A percentile compares a stretch with the other conserved stretches of the same genome.
Evolutionary conservation across 306 rosid genomes (phyloP).

Genomic region (Vigna unguiculata): DNA sequence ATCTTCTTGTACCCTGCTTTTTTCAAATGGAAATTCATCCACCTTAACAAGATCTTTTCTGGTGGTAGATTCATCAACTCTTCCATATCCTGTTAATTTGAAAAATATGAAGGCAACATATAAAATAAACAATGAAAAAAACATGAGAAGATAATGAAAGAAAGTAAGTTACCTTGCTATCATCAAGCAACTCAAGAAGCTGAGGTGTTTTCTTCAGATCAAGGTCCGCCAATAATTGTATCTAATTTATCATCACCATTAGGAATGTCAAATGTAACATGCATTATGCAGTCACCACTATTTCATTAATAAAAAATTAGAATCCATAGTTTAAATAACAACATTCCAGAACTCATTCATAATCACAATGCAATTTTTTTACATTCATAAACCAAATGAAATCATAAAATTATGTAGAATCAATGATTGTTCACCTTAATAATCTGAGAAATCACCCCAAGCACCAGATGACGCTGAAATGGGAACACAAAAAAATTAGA

Average conservation of each 20-base stretch:
- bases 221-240: slow-evolving; percentile 95
- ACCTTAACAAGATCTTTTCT: slow-evolving; percentile 88
- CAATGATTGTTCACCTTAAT: slow-evolving; percentile 72
- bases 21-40: slow-evolving; percentile 98
- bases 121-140: slow-evolving; percentile 31
- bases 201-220: slow-evolving; percentile 97
- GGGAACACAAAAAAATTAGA: slow-evolving; percentile 33
- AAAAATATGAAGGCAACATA: slow-evolving; percentile 38
- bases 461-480: slow-evolving; percentile 96
- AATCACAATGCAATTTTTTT: neutral
- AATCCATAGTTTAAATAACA: slow-evolving; percentile 10
- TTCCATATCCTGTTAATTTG: slow-evolving; percentile 81
- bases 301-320: neutral
- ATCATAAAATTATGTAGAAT: neutral
- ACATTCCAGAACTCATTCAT: neutral
- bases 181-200: slow-evolving; percentile 90
- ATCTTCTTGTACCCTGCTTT: slow-evolving; percentile 79
- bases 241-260: slow-evolving; percentile 56
- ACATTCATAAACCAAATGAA: slow-evolving; percentile 23
- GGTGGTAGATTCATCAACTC: slow-evolving; percentile 97
- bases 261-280: slow-evolving; percentile 35
- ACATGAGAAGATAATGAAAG: slow-evolving; percentile 29
- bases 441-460: slow-evolving; percentile 94
- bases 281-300: neutral
- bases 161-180: slow-evolving; percentile 67